These are phyloP conservation scores for Nothomitra cinnamomea DNA, from an alignment of 2,329 filamentous ascomycete genomes.

Conservation along the genomic window DNA sequence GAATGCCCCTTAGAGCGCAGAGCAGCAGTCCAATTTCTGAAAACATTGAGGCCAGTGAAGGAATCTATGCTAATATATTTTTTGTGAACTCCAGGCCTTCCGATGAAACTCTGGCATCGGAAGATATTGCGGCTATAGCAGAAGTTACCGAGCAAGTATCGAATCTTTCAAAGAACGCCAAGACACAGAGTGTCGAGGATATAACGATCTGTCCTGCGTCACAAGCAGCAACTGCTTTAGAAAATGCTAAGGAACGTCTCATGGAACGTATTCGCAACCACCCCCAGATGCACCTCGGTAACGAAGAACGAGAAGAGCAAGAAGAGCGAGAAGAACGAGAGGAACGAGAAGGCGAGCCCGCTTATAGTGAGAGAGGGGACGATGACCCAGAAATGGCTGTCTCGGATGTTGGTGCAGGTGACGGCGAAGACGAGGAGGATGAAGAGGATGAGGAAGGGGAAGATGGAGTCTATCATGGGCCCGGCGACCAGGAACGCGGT, in stretches of 20 bases:
- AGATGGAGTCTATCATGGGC: conserved; percentile 60
- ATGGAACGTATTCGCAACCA: conserved; percentile 12
- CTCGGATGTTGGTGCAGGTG: conserved; percentile 26
- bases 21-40: too few species aligned
- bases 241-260: conserved; percentile 15
- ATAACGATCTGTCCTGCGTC: background rate
- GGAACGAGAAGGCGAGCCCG: background rate
- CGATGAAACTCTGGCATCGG: background rate
- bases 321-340: background rate
- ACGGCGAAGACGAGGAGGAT: conserved; percentile 25
- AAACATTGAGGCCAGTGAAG: too few species aligned
- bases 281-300: background rate
- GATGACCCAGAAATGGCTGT: conserved; percentile 19
- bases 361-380: background rate
- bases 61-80: too few species aligned
- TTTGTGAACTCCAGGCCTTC: background rate
- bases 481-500: conserved; percentile 56
- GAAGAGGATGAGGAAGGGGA: conserved; percentile 43
- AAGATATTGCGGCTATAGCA: background rate
- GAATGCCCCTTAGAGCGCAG: too few species aligned
- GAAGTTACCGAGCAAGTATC: too few species aligned
- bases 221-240: conserved; percentile 3
- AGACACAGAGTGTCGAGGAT: background rate
- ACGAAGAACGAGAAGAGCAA: background rate
- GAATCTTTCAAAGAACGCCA: background rate